A percentile compares a stretch with the other conserved stretches of the same genome.
Evolutionary conservation across 352 stramenopile genomes (phyloP).

Genomic region (Phytophthora pistaciae): DNA sequence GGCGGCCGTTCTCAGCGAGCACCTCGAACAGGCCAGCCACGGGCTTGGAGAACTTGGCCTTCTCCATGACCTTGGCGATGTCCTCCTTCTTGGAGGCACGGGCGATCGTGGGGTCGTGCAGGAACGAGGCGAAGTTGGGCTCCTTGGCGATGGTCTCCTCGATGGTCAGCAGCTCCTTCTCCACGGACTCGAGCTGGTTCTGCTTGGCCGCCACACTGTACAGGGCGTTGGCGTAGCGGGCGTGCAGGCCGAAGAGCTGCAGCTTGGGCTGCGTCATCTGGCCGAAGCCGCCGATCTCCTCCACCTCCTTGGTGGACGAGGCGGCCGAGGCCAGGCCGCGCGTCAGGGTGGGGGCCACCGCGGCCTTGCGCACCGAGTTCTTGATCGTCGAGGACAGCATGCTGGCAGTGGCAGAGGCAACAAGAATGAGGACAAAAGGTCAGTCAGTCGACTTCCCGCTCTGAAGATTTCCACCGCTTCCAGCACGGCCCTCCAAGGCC

Average conservation of each 20-base stretch:
- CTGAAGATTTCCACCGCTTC: not conserved
- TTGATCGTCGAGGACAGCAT: conserved; percentile 85
- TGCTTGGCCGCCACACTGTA: conserved; percentile 96
- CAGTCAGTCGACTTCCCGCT: conserved; percentile 14
- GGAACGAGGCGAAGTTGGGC: conserved; percentile 92
- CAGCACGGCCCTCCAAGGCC: no score
- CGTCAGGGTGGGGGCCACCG: conserved; percentile 44
- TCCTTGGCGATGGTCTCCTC: conserved; percentile 88
- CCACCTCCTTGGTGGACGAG: conserved; percentile 56
- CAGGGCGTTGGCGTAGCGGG: conserved; percentile 97
- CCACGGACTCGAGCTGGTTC: conserved; percentile 81
- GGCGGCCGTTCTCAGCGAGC: conserved; percentile 96
- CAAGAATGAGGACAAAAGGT: not conserved
- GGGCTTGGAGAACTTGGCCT: conserved; percentile 94
- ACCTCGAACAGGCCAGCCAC: conserved; percentile 97
- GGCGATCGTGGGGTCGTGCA: conserved; percentile 97
- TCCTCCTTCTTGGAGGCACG: conserved; percentile 95
- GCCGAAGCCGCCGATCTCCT: conserved; percentile 79
- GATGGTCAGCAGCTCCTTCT: conserved; percentile 91
- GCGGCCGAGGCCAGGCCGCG: conserved; percentile 45
- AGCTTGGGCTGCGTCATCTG: conserved; percentile 91
- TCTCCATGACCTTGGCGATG: conserved; percentile 91
- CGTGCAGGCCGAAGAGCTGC: conserved; percentile 96
- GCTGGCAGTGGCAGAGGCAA: conserved; percentile 19
- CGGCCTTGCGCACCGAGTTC: conserved; percentile 62